Percentiles rank a stretch among this genome's conserved stretches.
Evolutionary conservation across 495 filamentous ascomycete genomes (phyloP).

Genomic region (Neurospora cerealis): DNA sequence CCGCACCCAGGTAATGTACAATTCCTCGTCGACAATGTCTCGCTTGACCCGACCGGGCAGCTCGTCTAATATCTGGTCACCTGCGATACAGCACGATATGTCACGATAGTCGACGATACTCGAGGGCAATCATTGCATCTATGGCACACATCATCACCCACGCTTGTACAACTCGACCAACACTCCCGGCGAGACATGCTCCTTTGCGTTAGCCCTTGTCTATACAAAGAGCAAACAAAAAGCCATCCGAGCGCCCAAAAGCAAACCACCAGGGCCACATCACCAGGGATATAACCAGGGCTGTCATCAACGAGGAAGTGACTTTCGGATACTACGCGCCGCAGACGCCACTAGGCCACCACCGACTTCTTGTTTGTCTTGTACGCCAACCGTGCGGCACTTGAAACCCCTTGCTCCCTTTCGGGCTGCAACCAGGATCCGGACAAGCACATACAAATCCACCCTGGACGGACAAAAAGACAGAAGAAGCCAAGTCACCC

Average conservation of each 20-base stretch:
- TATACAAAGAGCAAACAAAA: not conserved
- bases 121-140: not conserved
- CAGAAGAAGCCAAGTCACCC: not conserved
- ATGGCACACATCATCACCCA: not conserved
- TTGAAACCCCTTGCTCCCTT: not conserved
- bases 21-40: not conserved
- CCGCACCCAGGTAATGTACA: not conserved
- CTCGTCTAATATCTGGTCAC: not conserved
- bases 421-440: not conserved
- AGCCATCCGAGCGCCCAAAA: not conserved
- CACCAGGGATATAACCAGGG: not conserved
- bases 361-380: not conserved
- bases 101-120: not conserved
- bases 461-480: not conserved
- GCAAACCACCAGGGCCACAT: not conserved
- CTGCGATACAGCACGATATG: not conserved
- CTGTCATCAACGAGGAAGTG: not conserved
- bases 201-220: not conserved
- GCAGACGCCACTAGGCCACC: not conserved
- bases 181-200: not conserved
- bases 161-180: not conserved
- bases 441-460: not conserved
- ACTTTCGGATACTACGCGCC: not conserved
- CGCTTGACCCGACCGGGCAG: not conserved
- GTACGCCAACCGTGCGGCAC: not conserved